Evolutionary conservation across 2,329 filamentous ascomycete genomes (phyloP), one percentile per base, ranked within the genome.

Genomic region (Ophiostoma fasciatum): DNA sequence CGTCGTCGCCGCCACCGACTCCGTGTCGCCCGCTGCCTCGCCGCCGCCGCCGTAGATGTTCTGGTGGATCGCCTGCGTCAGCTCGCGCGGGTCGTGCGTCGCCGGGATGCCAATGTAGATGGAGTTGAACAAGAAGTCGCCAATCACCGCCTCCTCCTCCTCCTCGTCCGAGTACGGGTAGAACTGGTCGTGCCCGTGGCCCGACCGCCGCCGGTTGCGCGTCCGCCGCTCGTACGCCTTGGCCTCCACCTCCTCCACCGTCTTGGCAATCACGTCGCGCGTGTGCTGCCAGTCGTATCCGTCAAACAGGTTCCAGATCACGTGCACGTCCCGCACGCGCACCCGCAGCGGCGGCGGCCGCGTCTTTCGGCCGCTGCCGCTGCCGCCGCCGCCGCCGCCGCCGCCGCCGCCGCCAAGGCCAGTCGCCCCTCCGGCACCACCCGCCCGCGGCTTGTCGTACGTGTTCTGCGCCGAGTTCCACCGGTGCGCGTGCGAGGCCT

Each of bases 231-330:
- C 82, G 31, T 79, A 74, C 2, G 84, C 85, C 53, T 78, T 83
- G 29, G 68, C 66, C 56, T 98, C 84, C 2, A 98, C 79, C 36
- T 92, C 78, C 40, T 90, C 75, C 3, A 98, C 85, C 7, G 84
- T 85, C 51, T 88, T 82, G 17, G 77, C 76, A 38, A 98, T 94
- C 4, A 79, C 74, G 43, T 90, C 80, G 29, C 88, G 72, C 1
- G 92, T 98, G 29, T 74, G 71, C 46, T 78, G 72, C 92, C 92
- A 98, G 56, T 98, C 92, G 52, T 94, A 98, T 2, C 90, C 90
- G 60, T 98, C 90, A 55, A 90, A 94, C 1, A 98, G 63, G 50
- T 98, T 93, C 90, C 90, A 98, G 41, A 96, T 94, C 35, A 94
- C 63, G 52, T 96, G 84, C 6, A 94, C 78, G 50, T 94, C 84